Evolutionary conservation across 495 filamentous ascomycete species (phyloP).

Genomic region (Penicillium waksmanii): DNA sequence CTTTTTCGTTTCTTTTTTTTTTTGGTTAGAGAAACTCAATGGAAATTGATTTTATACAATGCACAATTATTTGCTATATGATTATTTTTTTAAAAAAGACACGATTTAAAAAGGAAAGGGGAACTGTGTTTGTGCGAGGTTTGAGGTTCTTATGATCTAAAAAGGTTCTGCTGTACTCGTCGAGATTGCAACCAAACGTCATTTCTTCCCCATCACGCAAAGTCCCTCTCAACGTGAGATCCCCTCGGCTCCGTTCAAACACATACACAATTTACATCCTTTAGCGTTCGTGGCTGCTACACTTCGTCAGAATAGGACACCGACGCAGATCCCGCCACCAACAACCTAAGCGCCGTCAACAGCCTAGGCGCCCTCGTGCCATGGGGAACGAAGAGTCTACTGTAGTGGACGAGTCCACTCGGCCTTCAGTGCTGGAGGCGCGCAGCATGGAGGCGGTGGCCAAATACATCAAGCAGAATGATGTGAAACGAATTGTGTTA

Average conservation of each 20-base stretch:
- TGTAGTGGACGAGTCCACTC: constrained; percentile 63
- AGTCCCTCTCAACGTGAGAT: background rate
- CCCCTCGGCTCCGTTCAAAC: background rate
- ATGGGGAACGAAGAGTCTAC: constrained; percentile 76
- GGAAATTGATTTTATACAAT: background rate
- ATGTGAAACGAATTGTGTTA: constrained; percentile 72
- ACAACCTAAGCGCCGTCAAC: constrained; percentile 28
- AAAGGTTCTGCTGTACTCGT: background rate
- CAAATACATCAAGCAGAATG: constrained; percentile 70
- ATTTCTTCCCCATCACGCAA: constrained; percentile 11
- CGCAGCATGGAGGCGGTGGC: constrained; percentile 74
- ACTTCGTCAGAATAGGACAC: constrained; percentile 38
- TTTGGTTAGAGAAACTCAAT: background rate
- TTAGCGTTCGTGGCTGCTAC: too few relatives aligned
- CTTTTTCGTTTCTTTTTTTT: too few relatives aligned
- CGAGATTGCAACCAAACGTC: constrained; percentile 15
- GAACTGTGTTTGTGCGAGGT: background rate
- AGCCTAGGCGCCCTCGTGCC: constrained; percentile 29
- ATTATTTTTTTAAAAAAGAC: background rate
- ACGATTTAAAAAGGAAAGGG: background rate
- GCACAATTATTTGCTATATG: background rate
- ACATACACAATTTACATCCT: background rate
- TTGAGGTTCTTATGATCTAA: background rate
- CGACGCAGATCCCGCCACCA: constrained; percentile 36
- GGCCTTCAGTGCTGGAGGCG: constrained; percentile 64